Percentiles rank a stretch among this genome's conserved stretches.
Conservation (phyloP, 1,284 basidiomycete species). For the Fomitopsis betulina region DNA sequence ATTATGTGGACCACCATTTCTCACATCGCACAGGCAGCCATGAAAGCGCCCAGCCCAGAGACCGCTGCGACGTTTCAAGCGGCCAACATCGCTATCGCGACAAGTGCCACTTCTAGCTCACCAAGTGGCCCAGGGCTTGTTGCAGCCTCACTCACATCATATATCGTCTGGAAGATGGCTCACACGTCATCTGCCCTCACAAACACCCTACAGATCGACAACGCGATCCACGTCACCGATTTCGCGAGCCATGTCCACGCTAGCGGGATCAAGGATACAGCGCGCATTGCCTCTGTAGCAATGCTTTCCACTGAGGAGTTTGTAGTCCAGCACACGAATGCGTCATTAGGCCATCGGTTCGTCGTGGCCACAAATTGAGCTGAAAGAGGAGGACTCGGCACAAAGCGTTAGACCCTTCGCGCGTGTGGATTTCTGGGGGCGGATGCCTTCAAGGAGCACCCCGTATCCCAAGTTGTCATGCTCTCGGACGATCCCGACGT, state of each 20-base stretch:
- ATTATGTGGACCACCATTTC: too few relatives aligned
- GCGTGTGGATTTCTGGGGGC: not conserved
- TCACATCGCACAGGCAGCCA: too few relatives aligned
- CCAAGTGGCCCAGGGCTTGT: not conserved
- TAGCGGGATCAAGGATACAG: not conserved
- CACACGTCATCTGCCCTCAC: not conserved
- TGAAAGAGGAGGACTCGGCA: not conserved
- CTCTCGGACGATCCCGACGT: not conserved
- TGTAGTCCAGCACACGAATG: not conserved
- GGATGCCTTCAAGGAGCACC: not conserved
- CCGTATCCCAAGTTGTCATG: not conserved
- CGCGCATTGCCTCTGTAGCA: not conserved
- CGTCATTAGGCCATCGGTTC: not conserved
- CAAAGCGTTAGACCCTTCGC: not conserved
- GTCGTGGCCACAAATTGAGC: not conserved
- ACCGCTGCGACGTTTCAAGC: not conserved
- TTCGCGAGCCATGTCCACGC: not conserved
- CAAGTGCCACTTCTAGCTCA: not conserved
- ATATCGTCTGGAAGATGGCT: not conserved
- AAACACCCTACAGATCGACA: not conserved
- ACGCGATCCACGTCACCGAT: not conserved
- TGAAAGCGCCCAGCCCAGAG: too few relatives aligned
- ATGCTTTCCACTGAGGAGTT: not conserved
- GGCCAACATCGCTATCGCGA: not conserved
- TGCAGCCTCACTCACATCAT: not conserved